phyloP scores from a whole-genome alignment of 768 basidiomycete genomes.

The Pisolithus albus region DNA sequence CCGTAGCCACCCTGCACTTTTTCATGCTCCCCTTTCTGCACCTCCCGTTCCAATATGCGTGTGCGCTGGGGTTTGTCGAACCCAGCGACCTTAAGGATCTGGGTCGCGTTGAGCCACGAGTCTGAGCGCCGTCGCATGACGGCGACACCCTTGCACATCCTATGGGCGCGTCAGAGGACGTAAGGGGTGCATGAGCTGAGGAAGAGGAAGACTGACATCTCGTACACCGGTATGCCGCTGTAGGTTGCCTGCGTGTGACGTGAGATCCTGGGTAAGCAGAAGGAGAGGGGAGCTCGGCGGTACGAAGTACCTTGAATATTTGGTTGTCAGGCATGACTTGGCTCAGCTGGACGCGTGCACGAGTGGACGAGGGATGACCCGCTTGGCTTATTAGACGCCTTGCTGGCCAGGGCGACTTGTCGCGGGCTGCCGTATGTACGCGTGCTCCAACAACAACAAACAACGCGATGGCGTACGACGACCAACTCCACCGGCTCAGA shows the following conservation, averaged over 20 bases:
- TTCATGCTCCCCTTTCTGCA: constrained; percentile 98
- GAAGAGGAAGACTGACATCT: constrained; percentile 60
- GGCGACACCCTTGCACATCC: constrained; percentile 94
- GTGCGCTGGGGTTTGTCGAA: constrained; percentile 99
- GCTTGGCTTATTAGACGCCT: constrained; percentile 10
- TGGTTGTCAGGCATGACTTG: constrained; percentile 68
- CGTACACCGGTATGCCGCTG: constrained; percentile 88
- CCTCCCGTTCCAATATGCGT: constrained; percentile 92
- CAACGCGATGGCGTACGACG: constrained; percentile 23
- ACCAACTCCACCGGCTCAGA: no score
- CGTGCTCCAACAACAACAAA: constrained; percentile 37
- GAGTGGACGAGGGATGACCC: constrained; percentile 2
- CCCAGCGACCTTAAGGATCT: constrained; percentile 97
- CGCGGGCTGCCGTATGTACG: constrained; percentile 20
- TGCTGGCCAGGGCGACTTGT: constrained; percentile 3
- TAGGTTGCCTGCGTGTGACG: constrained; percentile 64
- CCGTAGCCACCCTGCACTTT: constrained; percentile 99
- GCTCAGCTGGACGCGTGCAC: constrained; percentile 6
- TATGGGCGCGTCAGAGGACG: constrained; percentile 37
- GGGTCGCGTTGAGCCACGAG: constrained; percentile 98
- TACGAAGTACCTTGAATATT: constrained; percentile 72
- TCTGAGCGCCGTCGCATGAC: constrained; percentile 97
- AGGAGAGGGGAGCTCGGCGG: not conserved
- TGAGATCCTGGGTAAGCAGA: constrained; percentile 5
- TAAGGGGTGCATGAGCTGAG: constrained; percentile 29